Conservation (phyloP, 2,329 filamentous ascomycete genomes). For the Sclerotinia nivalis region DNA sequence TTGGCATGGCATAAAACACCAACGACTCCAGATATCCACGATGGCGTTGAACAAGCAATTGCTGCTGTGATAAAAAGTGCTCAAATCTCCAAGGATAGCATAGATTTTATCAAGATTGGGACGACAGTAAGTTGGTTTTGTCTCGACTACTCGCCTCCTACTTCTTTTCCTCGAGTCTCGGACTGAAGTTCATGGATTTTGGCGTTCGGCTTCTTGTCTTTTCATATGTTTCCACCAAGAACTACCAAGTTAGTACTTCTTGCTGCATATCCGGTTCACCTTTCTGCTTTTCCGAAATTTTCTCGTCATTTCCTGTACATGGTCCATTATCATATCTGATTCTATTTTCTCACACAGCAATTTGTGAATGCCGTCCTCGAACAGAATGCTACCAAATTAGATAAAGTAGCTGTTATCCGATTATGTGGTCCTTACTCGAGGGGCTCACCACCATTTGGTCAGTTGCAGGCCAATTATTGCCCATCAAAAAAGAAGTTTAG, state of each 20-base stretch:
- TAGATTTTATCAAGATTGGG: constrained; percentile 52
- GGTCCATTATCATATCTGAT: constrained; percentile 11
- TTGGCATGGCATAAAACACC: constrained; percentile 50
- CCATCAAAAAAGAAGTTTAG: background rate
- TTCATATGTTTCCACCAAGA: background rate
- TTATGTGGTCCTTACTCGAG: constrained; percentile 50
- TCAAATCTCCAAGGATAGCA: constrained; percentile 43
- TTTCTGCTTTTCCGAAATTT: background rate
- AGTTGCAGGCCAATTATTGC: background rate
- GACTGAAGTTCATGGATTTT: too few species aligned
- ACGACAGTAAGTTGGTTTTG: constrained; percentile 35
- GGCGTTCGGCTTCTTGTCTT: background rate
- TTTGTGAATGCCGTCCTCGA: constrained; percentile 55
- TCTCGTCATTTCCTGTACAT: background rate
- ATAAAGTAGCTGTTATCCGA: constrained; percentile 54
- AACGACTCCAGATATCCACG: constrained; percentile 53
- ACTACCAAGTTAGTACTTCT: background rate
- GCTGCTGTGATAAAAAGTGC: constrained; percentile 46
- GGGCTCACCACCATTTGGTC: constrained; percentile 50
- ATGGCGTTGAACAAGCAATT: constrained; percentile 51
- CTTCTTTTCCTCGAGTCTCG: background rate
- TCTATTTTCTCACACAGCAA: constrained; percentile 37
- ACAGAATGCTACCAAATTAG: constrained; percentile 50
- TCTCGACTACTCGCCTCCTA: background rate
- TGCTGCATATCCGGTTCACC: background rate